Conservation (phyloP, 2,329 filamentous ascomycete genomes). For the Exserohilum rostratum region DNA sequence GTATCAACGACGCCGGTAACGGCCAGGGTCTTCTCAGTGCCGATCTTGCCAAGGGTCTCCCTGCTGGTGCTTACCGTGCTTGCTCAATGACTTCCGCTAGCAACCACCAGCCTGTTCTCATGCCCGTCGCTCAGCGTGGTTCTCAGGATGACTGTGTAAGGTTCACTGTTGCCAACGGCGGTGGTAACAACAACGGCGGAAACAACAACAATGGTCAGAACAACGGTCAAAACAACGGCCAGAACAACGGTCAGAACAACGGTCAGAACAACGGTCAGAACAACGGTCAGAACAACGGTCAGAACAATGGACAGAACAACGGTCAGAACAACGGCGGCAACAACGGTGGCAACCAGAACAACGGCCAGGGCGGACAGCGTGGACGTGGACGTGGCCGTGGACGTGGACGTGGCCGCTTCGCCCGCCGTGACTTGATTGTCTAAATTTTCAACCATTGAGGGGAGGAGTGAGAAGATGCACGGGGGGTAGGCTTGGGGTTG, state of each 20-base stretch:
- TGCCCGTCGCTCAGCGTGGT: conserved; percentile 63
- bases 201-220: conserved; percentile 13
- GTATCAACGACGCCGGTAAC: conserved; percentile 60
- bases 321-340: background rate
- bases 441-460: conserved; percentile 17
- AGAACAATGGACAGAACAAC: conserved; percentile 1
- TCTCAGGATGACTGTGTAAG: conserved; percentile 61
- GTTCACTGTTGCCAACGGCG: conserved; percentile 51
- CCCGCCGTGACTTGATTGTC: conserved; percentile 41
- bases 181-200: conserved; percentile 17
- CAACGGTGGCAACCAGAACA: conserved; percentile 12
- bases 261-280: conserved; percentile 2
- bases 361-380: conserved; percentile 14
- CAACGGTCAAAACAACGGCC: conserved; percentile 2
- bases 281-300: background rate
- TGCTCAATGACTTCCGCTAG: conserved; percentile 59
- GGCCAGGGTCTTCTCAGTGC: conserved; percentile 55
- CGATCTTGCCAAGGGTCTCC: conserved; percentile 55
- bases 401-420: conserved; percentile 26
- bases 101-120: conserved; percentile 64
- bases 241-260: conserved; percentile 4
- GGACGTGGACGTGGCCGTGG: conserved; percentile 23
- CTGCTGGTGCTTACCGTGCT: conserved; percentile 57
- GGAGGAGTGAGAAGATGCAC: background rate
- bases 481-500: conserved; percentile 5